Evolutionary conservation across 768 basidiomycete genomes (phyloP).

Genomic region (Trametes cubensis): DNA sequence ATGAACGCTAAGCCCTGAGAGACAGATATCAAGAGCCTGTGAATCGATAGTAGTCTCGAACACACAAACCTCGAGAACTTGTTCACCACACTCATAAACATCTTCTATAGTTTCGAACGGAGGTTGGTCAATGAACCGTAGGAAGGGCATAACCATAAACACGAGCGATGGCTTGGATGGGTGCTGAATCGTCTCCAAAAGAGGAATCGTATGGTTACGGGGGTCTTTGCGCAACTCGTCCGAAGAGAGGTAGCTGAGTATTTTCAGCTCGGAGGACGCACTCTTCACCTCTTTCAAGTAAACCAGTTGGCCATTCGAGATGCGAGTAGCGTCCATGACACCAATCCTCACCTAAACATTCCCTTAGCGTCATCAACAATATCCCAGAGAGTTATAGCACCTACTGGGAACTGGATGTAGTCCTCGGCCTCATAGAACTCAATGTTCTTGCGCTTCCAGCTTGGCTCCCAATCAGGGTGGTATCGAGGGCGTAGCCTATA

Average conservation of each 20-base stretch:
- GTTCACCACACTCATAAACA: slow-evolving; percentile 24
- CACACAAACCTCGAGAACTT: slow-evolving; percentile 25
- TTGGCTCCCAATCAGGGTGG: no score
- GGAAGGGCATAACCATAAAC: slow-evolving; percentile 31
- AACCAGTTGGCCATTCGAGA: slow-evolving; percentile 22
- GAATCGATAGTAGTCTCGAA: not conserved
- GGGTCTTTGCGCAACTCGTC: slow-evolving; percentile 16
- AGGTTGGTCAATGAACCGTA: slow-evolving; percentile 24
- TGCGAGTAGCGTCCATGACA: slow-evolving; percentile 27
- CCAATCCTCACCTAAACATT: not conserved
- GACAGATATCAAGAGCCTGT: not conserved
- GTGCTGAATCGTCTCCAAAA: slow-evolving; percentile 22
- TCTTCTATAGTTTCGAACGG: slow-evolving; percentile 22
- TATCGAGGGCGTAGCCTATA: not conserved
- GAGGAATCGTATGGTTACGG: slow-evolving; percentile 25
- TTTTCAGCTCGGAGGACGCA: slow-evolving; percentile 8
- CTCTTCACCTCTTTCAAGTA: slow-evolving; percentile 18
- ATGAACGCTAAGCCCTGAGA: slow-evolving; percentile 29
- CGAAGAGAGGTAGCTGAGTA: slow-evolving; percentile 17
- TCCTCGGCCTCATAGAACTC: no score
- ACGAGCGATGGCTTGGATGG: not conserved
- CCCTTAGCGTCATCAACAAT: no score
- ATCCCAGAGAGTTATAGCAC: no score
- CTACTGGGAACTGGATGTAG: no score
- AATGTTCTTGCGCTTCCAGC: no score